Conservation (phyloP, 2,329 filamentous ascomycete species). For the Scedosporium dehoogii region DNA sequence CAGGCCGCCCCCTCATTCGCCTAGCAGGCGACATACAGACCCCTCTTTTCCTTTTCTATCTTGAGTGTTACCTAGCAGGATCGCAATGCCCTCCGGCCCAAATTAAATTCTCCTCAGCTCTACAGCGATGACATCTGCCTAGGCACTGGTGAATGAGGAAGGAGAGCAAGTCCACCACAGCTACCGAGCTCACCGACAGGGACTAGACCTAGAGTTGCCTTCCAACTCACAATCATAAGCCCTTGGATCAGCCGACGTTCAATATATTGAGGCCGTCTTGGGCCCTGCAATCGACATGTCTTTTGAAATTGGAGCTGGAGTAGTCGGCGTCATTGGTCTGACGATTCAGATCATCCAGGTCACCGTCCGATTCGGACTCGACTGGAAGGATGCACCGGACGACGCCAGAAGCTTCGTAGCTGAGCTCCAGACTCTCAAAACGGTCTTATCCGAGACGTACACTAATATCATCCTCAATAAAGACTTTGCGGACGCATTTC, state of each 20-base stretch:
- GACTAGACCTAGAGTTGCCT: too few relatives aligned
- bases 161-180: too few relatives aligned
- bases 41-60: neutral
- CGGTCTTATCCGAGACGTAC: constrained; percentile 8
- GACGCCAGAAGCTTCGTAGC: constrained; percentile 8
- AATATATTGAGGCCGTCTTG: neutral
- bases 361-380: constrained; percentile 1
- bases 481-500: constrained; percentile 14
- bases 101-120: neutral
- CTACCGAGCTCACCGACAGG: too few relatives aligned
- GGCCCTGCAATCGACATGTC: neutral
- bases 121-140: neutral
- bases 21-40: neutral
- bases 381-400: constrained; percentile 11
- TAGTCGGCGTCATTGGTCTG: constrained; percentile 9
- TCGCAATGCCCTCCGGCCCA: neutral
- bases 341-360: constrained; percentile 6
- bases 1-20: neutral
- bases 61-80: neutral
- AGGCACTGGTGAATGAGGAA: too few relatives aligned
- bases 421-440: constrained; percentile 9
- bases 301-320: neutral
- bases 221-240: too few relatives aligned
- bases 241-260: too few relatives aligned
- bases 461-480: constrained; percentile 9